These are phyloP conservation scores for Coemansia interrupta DNA, from an alignment of 192 early-diverging fungal species.

Conservation along the genomic window DNA sequence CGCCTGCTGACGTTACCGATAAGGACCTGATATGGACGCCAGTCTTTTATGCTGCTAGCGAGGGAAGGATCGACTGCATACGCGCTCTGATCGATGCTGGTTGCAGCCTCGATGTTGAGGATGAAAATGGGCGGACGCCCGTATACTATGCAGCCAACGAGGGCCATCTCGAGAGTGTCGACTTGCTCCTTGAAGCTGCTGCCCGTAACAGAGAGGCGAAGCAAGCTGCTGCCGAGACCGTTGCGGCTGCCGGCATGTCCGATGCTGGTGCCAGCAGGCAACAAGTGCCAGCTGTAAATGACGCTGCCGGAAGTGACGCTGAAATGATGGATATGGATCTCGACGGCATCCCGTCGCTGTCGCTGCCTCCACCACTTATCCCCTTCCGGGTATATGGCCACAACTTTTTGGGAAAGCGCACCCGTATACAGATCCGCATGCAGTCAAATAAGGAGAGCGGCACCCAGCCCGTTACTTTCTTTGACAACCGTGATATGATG, in stretches of 20 bases:
- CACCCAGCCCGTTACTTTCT: slow-evolving; percentile 32
- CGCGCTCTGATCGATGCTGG: slow-evolving; percentile 75
- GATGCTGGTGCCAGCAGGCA: background rate
- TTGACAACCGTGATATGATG: slow-evolving; percentile 41
- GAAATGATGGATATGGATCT: slow-evolving; percentile 67
- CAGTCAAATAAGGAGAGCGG: slow-evolving; percentile 52
- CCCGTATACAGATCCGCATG: slow-evolving; percentile 73
- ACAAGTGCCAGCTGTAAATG: background rate
- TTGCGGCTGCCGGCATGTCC: background rate
- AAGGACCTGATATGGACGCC: slow-evolving; percentile 95
- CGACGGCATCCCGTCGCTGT: slow-evolving; percentile 88
- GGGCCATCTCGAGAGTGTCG: slow-evolving; percentile 78
- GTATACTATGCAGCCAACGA: slow-evolving; percentile 91
- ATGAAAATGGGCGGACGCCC: slow-evolving; percentile 80
- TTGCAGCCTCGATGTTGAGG: slow-evolving; percentile 66
- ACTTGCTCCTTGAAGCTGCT: slow-evolving; percentile 66
- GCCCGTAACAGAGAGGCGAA: too few species aligned
- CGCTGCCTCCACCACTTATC: slow-evolving; percentile 94
- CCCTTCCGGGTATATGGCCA: slow-evolving; percentile 98
- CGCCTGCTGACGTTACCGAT: slow-evolving; percentile 76
- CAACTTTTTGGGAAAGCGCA: slow-evolving; percentile 90
- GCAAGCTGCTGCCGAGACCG: slow-evolving; percentile 20
- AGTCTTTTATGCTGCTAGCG: slow-evolving; percentile 90
- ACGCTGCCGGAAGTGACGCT: slow-evolving; percentile 12
- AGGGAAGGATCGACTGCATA: slow-evolving; percentile 83